These are phyloP conservation scores for Amanita polypyramis DNA, from an alignment of 768 basidiomycete genomes.

Conservation along the genomic window DNA sequence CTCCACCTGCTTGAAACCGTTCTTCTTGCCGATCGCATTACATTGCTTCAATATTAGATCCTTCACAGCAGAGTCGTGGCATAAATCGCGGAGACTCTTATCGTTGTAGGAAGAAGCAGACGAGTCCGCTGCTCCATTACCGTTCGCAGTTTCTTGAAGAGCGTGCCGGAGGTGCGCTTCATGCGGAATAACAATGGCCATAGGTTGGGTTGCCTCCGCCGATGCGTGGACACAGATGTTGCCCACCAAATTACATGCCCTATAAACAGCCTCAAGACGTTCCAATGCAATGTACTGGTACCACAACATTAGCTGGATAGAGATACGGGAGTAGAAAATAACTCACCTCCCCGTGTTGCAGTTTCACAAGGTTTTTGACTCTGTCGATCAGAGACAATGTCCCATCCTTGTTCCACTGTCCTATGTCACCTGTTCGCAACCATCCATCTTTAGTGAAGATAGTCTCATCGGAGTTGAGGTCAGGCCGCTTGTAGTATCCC, in stretches of 20 bases:
- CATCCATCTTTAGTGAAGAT: conserved; percentile 89
- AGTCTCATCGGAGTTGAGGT: conserved; percentile 73
- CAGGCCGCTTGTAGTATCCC: conserved; percentile 87
- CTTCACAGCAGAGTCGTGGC: conserved; percentile 41
- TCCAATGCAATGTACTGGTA: conserved; percentile 83
- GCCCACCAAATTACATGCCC: conserved; percentile 64
- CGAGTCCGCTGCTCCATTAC: not conserved
- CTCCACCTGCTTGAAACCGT: conserved; percentile 73
- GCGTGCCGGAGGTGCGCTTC: conserved; percentile 59
- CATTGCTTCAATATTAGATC: conserved; percentile 65
- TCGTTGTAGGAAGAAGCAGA: conserved; percentile 12
- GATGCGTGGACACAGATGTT: conserved; percentile 82
- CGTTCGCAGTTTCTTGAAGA: conserved; percentile 20
- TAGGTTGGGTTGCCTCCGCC: conserved; percentile 67
- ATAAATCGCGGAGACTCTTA: conserved; percentile 41
- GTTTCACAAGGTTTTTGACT: conserved; percentile 90
- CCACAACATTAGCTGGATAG: conserved; percentile 4
- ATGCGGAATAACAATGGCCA: conserved; percentile 80
- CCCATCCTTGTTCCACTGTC: conserved; percentile 90
- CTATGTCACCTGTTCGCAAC: conserved; percentile 91
- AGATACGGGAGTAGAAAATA: not conserved
- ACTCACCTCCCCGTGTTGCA: conserved; percentile 64
- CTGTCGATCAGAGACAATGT: conserved; percentile 85
- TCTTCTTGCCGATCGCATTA: conserved; percentile 77
- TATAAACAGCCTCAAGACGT: conserved; percentile 80